Evolutionary conservation across 2,329 filamentous ascomycete genomes (phyloP).

Genomic region (Xylaria sp.): DNA sequence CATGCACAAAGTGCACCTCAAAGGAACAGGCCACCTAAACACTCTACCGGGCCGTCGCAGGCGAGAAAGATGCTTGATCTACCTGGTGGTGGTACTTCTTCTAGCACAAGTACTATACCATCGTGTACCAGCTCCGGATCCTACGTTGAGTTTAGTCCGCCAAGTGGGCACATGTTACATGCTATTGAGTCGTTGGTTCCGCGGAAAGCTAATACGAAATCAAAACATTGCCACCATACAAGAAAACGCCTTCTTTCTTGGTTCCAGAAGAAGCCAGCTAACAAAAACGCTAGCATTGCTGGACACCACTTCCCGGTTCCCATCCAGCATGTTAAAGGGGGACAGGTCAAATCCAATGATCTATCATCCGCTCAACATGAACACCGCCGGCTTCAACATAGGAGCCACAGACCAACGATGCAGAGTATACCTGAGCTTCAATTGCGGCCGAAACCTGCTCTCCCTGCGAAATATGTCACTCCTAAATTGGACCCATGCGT

Average conservation of each 20-base stretch:
- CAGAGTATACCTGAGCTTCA: constrained; percentile 22
- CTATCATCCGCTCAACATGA: constrained; percentile 15
- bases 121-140: constrained; percentile 33
- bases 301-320: constrained; percentile 13
- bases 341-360: constrained; percentile 17
- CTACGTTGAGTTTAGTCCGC: constrained; percentile 36
- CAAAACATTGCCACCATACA: constrained; percentile 20
- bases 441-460: constrained; percentile 7
- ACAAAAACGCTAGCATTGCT: background rate
- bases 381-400: constrained; percentile 13
- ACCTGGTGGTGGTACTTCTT: constrained; percentile 23
- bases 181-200: constrained; percentile 25
- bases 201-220: constrained; percentile 22
- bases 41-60: constrained; percentile 1
- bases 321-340: constrained; percentile 22
- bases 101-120: constrained; percentile 13
- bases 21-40: background rate
- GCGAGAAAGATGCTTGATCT: constrained; percentile 25
- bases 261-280: constrained; percentile 33
- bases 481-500: constrained; percentile 24
- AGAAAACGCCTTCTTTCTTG: constrained; percentile 36
- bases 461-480: constrained; percentile 19
- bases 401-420: constrained; percentile 15
- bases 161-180: constrained; percentile 24
- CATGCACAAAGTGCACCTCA: constrained; percentile 16